Evolutionary conservation across 2,329 filamentous ascomycete species (phyloP).

Genomic region (Sporothrix euskadiensis): DNA sequence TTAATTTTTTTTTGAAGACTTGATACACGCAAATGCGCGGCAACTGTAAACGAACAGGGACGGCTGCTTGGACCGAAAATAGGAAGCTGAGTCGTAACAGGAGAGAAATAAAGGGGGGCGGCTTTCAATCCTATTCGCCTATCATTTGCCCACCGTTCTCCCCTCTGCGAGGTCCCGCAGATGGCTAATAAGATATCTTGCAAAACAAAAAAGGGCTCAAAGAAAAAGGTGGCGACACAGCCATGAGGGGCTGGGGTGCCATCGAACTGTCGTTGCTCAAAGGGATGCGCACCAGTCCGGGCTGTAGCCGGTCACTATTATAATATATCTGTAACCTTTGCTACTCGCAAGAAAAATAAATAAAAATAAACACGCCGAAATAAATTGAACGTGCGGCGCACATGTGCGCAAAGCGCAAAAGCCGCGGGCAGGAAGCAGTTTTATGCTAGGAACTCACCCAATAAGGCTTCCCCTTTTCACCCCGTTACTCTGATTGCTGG

Average conservation of each 20-base stretch:
- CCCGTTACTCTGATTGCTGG: background rate
- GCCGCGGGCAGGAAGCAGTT: background rate
- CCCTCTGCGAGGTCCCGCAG: background rate
- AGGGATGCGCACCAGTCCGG: background rate
- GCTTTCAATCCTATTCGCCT: background rate
- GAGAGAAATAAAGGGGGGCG: background rate
- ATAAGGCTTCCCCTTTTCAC: background rate
- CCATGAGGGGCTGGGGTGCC: background rate
- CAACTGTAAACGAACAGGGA: background rate
- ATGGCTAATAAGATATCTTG: background rate
- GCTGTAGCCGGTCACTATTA: background rate
- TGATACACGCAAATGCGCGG: background rate
- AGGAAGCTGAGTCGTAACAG: background rate
- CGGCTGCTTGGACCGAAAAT: background rate
- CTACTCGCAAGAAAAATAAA: background rate
- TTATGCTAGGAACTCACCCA: background rate
- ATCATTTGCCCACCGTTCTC: background rate
- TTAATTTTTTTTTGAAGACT: no score
- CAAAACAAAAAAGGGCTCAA: background rate
- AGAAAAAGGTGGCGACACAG: background rate
- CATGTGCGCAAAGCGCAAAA: background rate
- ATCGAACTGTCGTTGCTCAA: background rate
- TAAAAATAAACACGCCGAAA: background rate
- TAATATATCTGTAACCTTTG: background rate
- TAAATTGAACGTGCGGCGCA: background rate